Evolutionary conservation across 768 basidiomycete species (phyloP).

Genomic region (Pulveroboletus sp.): DNA sequence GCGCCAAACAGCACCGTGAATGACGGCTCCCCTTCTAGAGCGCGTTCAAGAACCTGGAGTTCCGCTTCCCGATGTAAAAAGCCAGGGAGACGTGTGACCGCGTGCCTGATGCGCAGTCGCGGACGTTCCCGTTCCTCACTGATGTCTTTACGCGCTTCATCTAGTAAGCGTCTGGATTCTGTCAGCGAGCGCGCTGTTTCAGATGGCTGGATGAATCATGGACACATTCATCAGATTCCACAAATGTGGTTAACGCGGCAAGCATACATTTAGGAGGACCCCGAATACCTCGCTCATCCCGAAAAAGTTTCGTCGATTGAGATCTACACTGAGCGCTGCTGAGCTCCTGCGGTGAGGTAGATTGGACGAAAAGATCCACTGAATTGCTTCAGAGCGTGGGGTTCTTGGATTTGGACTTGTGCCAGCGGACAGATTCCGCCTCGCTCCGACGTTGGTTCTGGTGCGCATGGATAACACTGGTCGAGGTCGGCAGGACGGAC

Average conservation of each 20-base stretch:
- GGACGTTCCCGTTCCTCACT: conserved; percentile 61
- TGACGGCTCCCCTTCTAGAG: conserved; percentile 63
- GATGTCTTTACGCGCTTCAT: conserved; percentile 75
- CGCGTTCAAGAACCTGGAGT: conserved; percentile 58
- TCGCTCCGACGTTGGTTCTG: conserved; percentile 21
- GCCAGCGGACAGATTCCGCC: conserved; percentile 22
- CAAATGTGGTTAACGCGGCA: background rate
- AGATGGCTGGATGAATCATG: conserved; percentile 50
- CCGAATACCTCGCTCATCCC: conserved; percentile 76
- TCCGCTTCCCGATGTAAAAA: conserved; percentile 71
- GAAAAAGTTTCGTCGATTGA: conserved; percentile 69
- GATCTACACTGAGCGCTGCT: conserved; percentile 55
- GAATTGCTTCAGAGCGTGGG: conserved; percentile 42
- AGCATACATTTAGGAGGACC: conserved; percentile 68
- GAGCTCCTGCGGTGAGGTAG: conserved; percentile 58
- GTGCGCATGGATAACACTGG: conserved; percentile 22
- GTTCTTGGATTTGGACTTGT: conserved; percentile 27
- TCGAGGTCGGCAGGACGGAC: conserved; percentile 10
- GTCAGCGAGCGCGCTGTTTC: conserved; percentile 76
- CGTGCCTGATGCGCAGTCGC: conserved; percentile 68
- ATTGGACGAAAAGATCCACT: conserved; percentile 75
- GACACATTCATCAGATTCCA: conserved; percentile 9
- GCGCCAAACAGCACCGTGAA: conserved; percentile 81
- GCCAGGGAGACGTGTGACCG: conserved; percentile 70
- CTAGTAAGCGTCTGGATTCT: conserved; percentile 70